Evolutionary conservation across 1,139 yeast species (phyloP), one percentile per base, ranked within the genome.

Genomic region (Groenewaldozyma auringiensis): DNA sequence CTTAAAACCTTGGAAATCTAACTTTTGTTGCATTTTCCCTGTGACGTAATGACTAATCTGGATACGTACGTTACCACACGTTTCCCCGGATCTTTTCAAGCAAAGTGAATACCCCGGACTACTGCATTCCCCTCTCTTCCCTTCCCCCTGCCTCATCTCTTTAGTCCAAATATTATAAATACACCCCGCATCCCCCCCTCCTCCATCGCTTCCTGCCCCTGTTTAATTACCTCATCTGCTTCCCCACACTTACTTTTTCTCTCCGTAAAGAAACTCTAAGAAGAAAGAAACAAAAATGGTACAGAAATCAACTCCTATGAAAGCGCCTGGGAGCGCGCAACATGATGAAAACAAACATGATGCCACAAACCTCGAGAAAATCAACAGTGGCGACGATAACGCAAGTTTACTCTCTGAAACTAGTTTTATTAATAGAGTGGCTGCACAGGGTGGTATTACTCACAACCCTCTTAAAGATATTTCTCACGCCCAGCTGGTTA

Each of bases 401-500:
- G 29, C 29, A 6, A 16, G 38, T 31, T 42, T 35, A 9, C 21
- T 16, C 22, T 35, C 38, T 20, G n/a, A 35, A 8, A n/a, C 25
- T 21, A 9, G n/a, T 11, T 45, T 54, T 35, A 47, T 55, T 29
- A 41, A 39, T n/a, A 48, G 49, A 31, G 41, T 49, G 14, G 58
- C 56, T n/a, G 50, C 44, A 27, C 49, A 49, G 1, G 59, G 59
- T 14, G 58, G 53, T 20, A 43, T 55, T 27, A 53, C 57, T 14
- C 59, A 56, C 45, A 56, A 56, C 42, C 59, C 59, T 16, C 47
- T 56, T 29, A 50, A 48, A 29, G 58, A 56, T 40, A 42, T 56
- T 20, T 37, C 51, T n/a, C 48, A 50, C 1, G 45, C 45, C 16
- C 53, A 50, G 18, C 42, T 54, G 8, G 40, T 78, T 73, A 72